Evolutionary conservation across 768 basidiomycete genomes (phyloP).

Genomic region (Leccinum pellstonianum): DNA sequence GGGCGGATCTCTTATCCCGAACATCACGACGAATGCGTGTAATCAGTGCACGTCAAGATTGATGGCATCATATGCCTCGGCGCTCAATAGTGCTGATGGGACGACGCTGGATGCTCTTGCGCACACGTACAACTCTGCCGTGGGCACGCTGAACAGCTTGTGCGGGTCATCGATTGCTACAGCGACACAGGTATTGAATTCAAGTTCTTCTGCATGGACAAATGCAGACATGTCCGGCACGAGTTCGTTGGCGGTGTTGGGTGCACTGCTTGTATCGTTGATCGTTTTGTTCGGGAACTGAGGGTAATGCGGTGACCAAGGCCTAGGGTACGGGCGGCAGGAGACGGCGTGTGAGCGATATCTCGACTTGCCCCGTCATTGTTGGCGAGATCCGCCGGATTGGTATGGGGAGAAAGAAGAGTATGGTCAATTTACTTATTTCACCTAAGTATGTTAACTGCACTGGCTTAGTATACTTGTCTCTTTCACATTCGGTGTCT

Average conservation of each 20-base stretch:
- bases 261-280: slow-evolving; percentile 14
- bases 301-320: slow-evolving; percentile 1
- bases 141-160: slow-evolving; percentile 40
- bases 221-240: slow-evolving; percentile 7
- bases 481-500: not conserved
- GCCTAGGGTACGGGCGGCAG: not conserved
- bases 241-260: slow-evolving; percentile 8
- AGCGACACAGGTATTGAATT: slow-evolving; percentile 11
- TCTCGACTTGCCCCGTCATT: not conserved
- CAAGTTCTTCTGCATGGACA: slow-evolving; percentile 12
- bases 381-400: not conserved
- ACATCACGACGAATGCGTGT: slow-evolving; percentile 50
- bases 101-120: slow-evolving; percentile 38
- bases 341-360: not conserved
- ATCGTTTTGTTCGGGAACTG: slow-evolving; percentile 12
- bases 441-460: not conserved
- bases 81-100: slow-evolving; percentile 38
- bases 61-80: slow-evolving; percentile 52
- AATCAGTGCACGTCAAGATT: slow-evolving; percentile 61
- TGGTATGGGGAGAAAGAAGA: not conserved
- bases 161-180: slow-evolving; percentile 55
- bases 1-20: slow-evolving; percentile 50
- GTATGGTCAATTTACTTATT: not conserved
- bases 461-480: not conserved
- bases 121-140: slow-evolving; percentile 50